These are phyloP conservation scores for Blastobotrys mokoenaii DNA, from an alignment of 805 yeast genomes.

Conservation along the genomic window DNA sequence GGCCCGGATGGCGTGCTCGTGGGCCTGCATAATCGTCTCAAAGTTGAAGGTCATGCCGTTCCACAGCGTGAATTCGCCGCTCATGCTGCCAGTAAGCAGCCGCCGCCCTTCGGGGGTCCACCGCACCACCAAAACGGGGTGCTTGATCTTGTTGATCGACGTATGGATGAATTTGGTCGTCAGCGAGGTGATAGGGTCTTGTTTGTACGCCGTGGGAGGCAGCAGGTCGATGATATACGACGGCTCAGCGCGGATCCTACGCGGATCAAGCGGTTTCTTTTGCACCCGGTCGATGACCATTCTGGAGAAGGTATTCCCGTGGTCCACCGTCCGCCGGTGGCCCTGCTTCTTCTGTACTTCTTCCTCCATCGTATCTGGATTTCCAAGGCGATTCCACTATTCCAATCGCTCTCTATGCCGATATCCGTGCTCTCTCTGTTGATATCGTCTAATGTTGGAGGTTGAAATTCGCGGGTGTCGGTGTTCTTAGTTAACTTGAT, in stretches of 20 bases:
- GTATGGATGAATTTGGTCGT: slow-evolving; percentile 80
- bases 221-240: slow-evolving; percentile 49
- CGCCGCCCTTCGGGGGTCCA: slow-evolving; percentile 98
- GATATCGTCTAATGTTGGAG: too few relatives aligned
- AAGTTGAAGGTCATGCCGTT: slow-evolving; percentile 91
- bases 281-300: slow-evolving; percentile 42
- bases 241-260: slow-evolving; percentile 53
- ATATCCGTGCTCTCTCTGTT: too few relatives aligned
- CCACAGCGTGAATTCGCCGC: slow-evolving; percentile 97
- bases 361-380: slow-evolving; percentile 16
- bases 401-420: too few relatives aligned
- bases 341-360: slow-evolving; percentile 17
- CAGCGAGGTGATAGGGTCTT: slow-evolving; percentile 49
- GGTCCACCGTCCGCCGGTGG: slow-evolving; percentile 67
- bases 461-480: too few relatives aligned
- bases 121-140: slow-evolving; percentile 78
- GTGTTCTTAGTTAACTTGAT: neutral
- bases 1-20: slow-evolving; percentile 79
- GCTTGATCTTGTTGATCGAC: slow-evolving; percentile 83
- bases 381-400: too few relatives aligned
- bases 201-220: slow-evolving; percentile 54
- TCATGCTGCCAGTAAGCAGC: slow-evolving; percentile 77
- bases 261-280: slow-evolving; percentile 9
- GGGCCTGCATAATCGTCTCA: slow-evolving; percentile 98
- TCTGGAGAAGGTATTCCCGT: slow-evolving; percentile 65